These are phyloP conservation scores for Clitopilus passeckerianus DNA, from an alignment of 768 basidiomycete genomes.

Conservation along the genomic window DNA sequence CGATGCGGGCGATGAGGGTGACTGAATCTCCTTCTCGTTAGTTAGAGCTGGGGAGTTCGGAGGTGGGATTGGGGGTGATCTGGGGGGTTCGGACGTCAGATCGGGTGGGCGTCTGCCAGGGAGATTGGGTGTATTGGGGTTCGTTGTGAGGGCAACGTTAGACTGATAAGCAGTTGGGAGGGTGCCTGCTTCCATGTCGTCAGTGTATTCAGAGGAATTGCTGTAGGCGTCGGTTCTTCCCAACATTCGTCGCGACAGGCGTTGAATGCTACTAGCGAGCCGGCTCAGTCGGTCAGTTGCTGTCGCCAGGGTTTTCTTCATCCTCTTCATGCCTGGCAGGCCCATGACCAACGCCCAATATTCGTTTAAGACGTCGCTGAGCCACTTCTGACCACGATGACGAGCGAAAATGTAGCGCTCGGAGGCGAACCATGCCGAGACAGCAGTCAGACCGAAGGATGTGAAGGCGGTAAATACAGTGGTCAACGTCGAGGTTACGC, in stretches of 20 bases:
- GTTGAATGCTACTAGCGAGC: conserved; percentile 12
- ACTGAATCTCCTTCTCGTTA: conserved; percentile 15
- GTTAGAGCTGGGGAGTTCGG: conserved; percentile 7
- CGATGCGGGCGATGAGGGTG: conserved; percentile 14
- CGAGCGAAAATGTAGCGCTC: conserved; percentile 62
- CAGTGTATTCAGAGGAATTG: conserved; percentile 16
- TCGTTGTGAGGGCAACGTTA: conserved; percentile 1
- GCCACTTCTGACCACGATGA: conserved; percentile 66
- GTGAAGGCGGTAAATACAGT: conserved; percentile 75
- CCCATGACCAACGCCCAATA: conserved; percentile 28
- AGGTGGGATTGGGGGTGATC: not conserved
- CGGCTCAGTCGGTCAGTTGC: conserved; percentile 12
- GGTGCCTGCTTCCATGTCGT: conserved; percentile 23
- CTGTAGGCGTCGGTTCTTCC: conserved; percentile 15
- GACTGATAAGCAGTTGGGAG: conserved; percentile 18
- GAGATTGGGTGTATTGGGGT: conserved; percentile 5
- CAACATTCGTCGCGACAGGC: conserved; percentile 18
- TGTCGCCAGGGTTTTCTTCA: conserved; percentile 8
- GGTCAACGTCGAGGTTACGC: conserved; percentile 63
- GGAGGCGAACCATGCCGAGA: conserved; percentile 70
- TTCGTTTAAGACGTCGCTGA: conserved; percentile 55
- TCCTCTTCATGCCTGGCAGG: conserved; percentile 20
- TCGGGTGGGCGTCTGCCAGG: conserved; percentile 16
- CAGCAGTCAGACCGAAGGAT: conserved; percentile 64
- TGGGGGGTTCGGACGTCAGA: conserved; percentile 11